Base-by-base conservation (phyloP, 2,329 filamentous ascomycete genomes). In the Botryotinia calthae region DNA sequence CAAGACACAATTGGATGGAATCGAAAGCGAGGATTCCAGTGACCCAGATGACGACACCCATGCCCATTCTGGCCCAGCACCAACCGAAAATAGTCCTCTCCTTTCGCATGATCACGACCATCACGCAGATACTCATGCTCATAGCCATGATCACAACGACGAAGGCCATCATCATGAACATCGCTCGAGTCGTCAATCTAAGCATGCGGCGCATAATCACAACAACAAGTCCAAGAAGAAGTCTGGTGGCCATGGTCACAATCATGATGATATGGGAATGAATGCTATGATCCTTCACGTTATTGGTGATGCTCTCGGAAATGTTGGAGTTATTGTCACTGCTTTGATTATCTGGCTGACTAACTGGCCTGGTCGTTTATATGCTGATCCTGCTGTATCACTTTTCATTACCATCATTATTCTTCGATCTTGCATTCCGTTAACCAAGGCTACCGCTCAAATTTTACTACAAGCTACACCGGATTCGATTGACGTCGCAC, bases 401-500 rank as follows among this genome's bases (percentile, higher is more conserved):
- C 89, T 99, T 25, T 87, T 98, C 82, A 99, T 99, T 82, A 98
- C 96, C 1, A 83, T 94, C 73, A 92, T 92, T 78, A 91, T 93
- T 74, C 86, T 92, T 73, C 87, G 87, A 76, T 93, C 92, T 1
- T 91, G 92, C 12, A 88, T 96, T 67, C 93, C 93, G 1, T 88
- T 97, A 34, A 95, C 93, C 76, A 88, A 89, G 76, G 93, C 92
- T 44, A 93, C 93, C 8, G 91, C 92, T 67, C 92, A 96, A 78
- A 97, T 99, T 72, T 88, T 99, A 22, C 88, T 99, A 0, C 96
- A 99, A 83, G 96, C 95, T 3, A 97, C 96, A 0, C 96, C 96
- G 0, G 91, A 94, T 73, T 93, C 95, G 71, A 90, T 99, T 78
- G 91, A 91, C 77, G 89, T 98, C 72, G 91, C 95, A 76, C 93